Conservation (phyloP, 2,329 filamentous ascomycete genomes). For the Coniochaeta hoffmannii region DNA sequence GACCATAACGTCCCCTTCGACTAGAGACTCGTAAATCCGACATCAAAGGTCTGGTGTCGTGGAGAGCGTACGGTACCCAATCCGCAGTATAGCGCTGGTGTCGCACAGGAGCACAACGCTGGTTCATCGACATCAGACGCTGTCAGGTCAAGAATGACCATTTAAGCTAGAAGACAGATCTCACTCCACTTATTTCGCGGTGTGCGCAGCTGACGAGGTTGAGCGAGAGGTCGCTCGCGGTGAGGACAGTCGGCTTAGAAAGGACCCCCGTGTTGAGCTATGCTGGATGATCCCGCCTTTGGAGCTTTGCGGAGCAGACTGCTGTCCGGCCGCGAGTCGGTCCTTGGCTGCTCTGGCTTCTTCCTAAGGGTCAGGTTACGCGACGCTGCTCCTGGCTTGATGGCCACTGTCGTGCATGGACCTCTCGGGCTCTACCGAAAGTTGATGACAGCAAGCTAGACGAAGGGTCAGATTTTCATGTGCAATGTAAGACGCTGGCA, state of each 20-base stretch:
- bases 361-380: not conserved
- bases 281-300: too few species aligned
- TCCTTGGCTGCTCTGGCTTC: not conserved
- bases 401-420: not conserved
- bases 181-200: not conserved
- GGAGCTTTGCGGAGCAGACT: too few species aligned
- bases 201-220: not conserved
- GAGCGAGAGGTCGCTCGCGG: not conserved
- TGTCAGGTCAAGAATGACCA: not conserved
- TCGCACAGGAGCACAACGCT: too few species aligned
- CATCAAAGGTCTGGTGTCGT: too few species aligned
- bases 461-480: conserved; percentile 8
- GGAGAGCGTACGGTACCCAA: too few species aligned
- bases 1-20: too few species aligned
- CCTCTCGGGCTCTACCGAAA: conserved; percentile 15
- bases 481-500: not conserved
- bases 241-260: not conserved
- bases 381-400: not conserved
- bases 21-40: too few species aligned
- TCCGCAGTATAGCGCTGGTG: too few species aligned
- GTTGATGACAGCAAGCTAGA: conserved; percentile 22
- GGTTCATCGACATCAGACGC: too few species aligned
- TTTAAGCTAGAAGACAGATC: not conserved
- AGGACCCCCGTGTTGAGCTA: not conserved
- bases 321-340: not conserved